These are phyloP conservation scores for Cyclotella kingstonii DNA, from an alignment of 108 stramenopile species.

Conservation along the genomic window DNA sequence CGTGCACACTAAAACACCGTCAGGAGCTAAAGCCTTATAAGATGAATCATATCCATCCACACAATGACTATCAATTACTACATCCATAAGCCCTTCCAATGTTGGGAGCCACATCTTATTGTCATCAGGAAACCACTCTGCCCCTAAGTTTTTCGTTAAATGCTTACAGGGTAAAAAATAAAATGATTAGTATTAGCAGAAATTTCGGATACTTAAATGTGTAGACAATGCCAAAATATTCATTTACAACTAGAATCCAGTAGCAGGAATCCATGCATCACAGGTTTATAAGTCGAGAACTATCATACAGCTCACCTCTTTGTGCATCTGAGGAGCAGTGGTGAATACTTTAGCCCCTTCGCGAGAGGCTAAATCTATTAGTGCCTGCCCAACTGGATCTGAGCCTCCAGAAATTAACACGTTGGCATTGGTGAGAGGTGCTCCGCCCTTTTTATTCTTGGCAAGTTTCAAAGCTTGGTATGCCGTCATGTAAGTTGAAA, in stretches of 20 bases:
- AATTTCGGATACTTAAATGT: no score
- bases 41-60: slow-evolving; percentile 48
- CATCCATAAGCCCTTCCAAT: slow-evolving; percentile 61
- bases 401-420: slow-evolving; percentile 65
- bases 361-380: slow-evolving; percentile 54
- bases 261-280: no score
- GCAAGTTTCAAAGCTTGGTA: slow-evolving; percentile 61
- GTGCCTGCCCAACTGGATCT: slow-evolving; percentile 54
- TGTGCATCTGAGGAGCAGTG: slow-evolving; percentile 52
- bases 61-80: slow-evolving; percentile 57
- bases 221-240: no score
- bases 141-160: slow-evolving; percentile 7
- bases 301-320: slow-evolving; percentile 23
- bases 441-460: slow-evolving; percentile 25
- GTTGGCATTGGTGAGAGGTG: slow-evolving; percentile 25
- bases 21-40: slow-evolving; percentile 33
- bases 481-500: slow-evolving; percentile 71
- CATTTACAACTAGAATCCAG: no score
- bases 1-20: slow-evolving; percentile 51
- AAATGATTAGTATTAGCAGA: no score
- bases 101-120: slow-evolving; percentile 51
- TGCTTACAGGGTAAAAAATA: no score
- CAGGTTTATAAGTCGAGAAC: no score
- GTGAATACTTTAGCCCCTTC: slow-evolving; percentile 57
- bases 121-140: slow-evolving; percentile 22